Conservation (phyloP, 129 eudicot species). For the Flaveria trinervia region DNA sequence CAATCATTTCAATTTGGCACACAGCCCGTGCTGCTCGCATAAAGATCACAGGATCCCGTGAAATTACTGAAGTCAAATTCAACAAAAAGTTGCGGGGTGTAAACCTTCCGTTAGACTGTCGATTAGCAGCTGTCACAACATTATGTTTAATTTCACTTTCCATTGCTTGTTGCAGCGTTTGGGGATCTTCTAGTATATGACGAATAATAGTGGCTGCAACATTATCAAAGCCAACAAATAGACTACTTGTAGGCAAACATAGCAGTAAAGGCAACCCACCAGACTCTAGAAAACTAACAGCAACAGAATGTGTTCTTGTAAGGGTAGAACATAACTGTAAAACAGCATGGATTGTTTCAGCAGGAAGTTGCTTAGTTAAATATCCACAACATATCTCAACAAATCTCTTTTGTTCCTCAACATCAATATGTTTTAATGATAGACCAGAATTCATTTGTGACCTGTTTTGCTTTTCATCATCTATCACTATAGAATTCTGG, state of each 20-base stretch:
- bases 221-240: slow-evolving; percentile 91
- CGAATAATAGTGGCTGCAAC: slow-evolving; percentile 84
- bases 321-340: slow-evolving; percentile 85
- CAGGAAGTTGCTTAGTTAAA: slow-evolving; percentile 69
- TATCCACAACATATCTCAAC: slow-evolving; percentile 75
- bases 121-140: slow-evolving; percentile 59
- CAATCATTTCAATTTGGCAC: slow-evolving; percentile 90
- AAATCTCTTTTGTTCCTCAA: slow-evolving; percentile 76
- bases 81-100: slow-evolving; percentile 73
- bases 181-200: slow-evolving; percentile 96
- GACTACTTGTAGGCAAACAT: slow-evolving; percentile 82
- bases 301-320: slow-evolving; percentile 82
- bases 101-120: slow-evolving; percentile 90
- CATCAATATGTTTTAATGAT: slow-evolving; percentile 51
- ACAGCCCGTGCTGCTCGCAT: slow-evolving; percentile 87
- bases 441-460: slow-evolving; percentile 38
- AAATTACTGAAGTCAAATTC: slow-evolving; percentile 67
- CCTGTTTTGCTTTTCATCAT: slow-evolving; percentile 64
- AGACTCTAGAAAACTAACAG: slow-evolving; percentile 75
- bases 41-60: slow-evolving; percentile 86
- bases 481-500: slow-evolving; percentile 60
- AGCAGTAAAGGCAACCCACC: slow-evolving; percentile 83
- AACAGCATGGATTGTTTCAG: slow-evolving; percentile 92
- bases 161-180: slow-evolving; percentile 98
- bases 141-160: slow-evolving; percentile 90